These are phyloP conservation scores for Mortierella sp. DNA, from an alignment of 371 early-diverging fungal genomes.

Conservation along the genomic window DNA sequence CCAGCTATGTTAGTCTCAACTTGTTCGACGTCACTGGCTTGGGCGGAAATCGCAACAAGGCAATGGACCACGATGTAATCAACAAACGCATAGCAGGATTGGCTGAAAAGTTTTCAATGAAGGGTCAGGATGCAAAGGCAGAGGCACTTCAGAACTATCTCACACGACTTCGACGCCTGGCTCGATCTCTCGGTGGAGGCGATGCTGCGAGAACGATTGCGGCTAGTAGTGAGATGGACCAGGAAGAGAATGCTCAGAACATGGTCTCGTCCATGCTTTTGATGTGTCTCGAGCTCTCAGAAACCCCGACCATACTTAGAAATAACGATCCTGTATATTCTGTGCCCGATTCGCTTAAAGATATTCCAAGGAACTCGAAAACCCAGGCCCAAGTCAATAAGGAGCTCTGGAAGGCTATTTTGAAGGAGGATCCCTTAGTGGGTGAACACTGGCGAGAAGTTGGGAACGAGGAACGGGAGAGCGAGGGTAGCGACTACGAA, in stretches of 20 bases:
- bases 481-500: constrained; percentile 47
- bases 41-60: constrained; percentile 39
- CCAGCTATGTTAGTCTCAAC: constrained; percentile 24
- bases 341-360: constrained; percentile 15
- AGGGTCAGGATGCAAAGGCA: constrained; percentile 19
- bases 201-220: constrained; percentile 7
- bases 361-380: background rate
- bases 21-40: constrained; percentile 39
- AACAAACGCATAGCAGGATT: constrained; percentile 29
- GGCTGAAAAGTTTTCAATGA: constrained; percentile 35
- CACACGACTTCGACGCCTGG: constrained; percentile 5
- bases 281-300: constrained; percentile 39
- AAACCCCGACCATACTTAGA: constrained; percentile 19
- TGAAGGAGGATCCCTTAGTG: constrained; percentile 34
- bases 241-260: constrained; percentile 39
- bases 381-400: constrained; percentile 23
- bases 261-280: constrained; percentile 34
- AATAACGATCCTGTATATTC: constrained; percentile 19
- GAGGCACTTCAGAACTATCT: constrained; percentile 28
- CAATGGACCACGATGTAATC: constrained; percentile 23
- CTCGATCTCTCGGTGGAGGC: constrained; percentile 26
- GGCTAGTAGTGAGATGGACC: constrained; percentile 20
- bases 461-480: constrained; percentile 3
- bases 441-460: constrained; percentile 35
- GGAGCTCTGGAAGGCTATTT: constrained; percentile 25